Percentiles rank a stretch among this genome's conserved stretches.
These are phyloP conservation scores for Coemansia sp. DNA, from an alignment of 192 early-diverging fungal genomes.

Conservation along the genomic window DNA sequence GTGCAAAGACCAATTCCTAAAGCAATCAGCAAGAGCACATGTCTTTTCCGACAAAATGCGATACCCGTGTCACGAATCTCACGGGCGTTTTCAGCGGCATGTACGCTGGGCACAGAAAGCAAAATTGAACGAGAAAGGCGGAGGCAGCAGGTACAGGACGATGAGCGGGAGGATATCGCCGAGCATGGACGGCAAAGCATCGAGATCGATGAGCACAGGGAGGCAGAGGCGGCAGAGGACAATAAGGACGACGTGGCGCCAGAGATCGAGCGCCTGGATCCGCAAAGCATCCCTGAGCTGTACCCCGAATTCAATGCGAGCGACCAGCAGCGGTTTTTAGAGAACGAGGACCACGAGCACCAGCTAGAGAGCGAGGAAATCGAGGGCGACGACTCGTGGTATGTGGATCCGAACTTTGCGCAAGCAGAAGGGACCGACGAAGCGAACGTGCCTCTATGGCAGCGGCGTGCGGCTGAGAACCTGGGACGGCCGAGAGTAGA, in stretches of 20 bases:
- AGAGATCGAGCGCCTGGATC: constrained; percentile 43
- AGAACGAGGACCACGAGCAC: constrained; percentile 27
- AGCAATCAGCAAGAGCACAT: neutral
- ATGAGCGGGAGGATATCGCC: constrained; percentile 29
- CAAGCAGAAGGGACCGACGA: neutral
- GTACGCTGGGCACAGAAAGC: neutral
- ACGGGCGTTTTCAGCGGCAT: neutral
- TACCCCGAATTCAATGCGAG: constrained; percentile 34
- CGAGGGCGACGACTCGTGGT: constrained; percentile 49
- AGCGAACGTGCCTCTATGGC: constrained; percentile 29
- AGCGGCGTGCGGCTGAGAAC: constrained; percentile 30
- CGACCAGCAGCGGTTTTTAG: constrained; percentile 12
- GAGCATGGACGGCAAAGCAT: constrained; percentile 20
- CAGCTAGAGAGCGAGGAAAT: constrained; percentile 2
- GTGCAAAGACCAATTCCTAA: neutral
- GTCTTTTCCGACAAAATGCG: neutral
- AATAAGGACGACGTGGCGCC: constrained; percentile 21
- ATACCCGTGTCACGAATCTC: neutral
- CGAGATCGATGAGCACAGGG: neutral
- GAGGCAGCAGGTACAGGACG: constrained; percentile 44
- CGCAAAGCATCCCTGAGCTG: constrained; percentile 32
- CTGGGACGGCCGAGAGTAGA: constrained; percentile 11
- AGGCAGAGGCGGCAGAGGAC: neutral
- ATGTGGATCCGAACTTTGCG: constrained; percentile 30
- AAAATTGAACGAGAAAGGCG: constrained; percentile 25